Percentiles rank a stretch among this genome's conserved stretches.
phyloP scores from a whole-genome alignment of 106 monocot genomes.

The Dendrobium chrysotoxum region DNA sequence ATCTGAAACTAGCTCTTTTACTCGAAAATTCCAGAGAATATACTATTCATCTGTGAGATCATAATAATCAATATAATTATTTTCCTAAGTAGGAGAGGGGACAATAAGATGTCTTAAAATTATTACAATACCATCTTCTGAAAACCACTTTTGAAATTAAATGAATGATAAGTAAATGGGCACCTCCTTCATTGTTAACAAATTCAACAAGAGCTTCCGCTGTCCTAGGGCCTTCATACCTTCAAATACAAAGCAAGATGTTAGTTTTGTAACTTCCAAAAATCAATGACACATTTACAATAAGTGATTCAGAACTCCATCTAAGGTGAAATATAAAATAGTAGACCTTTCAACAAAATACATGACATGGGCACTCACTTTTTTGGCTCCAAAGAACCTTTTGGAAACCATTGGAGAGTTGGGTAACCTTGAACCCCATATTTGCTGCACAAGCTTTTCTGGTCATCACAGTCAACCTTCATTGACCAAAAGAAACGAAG shows the following conservation, averaged over 20 bases:
- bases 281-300: background rate
- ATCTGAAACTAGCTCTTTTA: background rate
- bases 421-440: slow-evolving; percentile 97
- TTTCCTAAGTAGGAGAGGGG: background rate
- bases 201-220: slow-evolving; percentile 90
- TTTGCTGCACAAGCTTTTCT: slow-evolving; percentile 91
- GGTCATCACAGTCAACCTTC: slow-evolving; percentile 96
- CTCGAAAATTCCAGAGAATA: background rate
- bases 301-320: background rate
- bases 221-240: slow-evolving; percentile 91
- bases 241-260: slow-evolving; percentile 20
- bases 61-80: background rate
- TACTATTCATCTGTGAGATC: background rate
- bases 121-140: background rate
- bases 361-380: slow-evolving; percentile 38
- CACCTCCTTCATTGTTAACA: slow-evolving; percentile 98
- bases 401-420: slow-evolving; percentile 98
- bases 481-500: slow-evolving; percentile 3
- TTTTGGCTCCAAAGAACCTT: slow-evolving; percentile 95
- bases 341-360: background rate
- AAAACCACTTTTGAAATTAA: background rate
- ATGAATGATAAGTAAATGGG: background rate
- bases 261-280: background rate
- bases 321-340: background rate
- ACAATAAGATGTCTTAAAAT: background rate